These are phyloP conservation scores for Basidioascus undulatus DNA, from an alignment of 768 basidiomycete genomes.

Conservation along the genomic window DNA sequence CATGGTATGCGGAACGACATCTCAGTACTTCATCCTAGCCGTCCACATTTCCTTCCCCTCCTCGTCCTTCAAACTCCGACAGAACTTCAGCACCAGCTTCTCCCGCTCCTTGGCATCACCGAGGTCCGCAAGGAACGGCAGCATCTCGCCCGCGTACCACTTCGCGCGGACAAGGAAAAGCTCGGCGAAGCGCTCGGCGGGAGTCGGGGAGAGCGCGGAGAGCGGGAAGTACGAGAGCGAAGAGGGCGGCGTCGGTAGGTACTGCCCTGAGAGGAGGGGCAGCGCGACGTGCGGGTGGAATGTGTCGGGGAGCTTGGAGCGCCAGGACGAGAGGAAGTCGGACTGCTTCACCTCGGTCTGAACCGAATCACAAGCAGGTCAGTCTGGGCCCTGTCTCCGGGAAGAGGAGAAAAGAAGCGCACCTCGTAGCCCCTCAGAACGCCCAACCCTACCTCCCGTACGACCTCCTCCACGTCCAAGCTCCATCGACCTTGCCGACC, in stretches of 20 bases:
- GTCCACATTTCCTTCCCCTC: constrained; percentile 46
- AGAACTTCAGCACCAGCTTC: constrained; percentile 64
- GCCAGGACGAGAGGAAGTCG: not conserved
- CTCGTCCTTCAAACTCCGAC: constrained; percentile 44
- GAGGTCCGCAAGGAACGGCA: constrained; percentile 53
- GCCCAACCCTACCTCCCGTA: constrained; percentile 54
- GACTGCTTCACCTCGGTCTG: no score
- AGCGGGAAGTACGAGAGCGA: constrained; percentile 49
- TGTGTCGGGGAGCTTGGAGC: not conserved
- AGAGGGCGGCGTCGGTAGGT: constrained; percentile 9
- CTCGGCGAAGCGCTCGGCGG: constrained; percentile 58
- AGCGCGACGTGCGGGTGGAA: not conserved
- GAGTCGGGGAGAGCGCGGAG: constrained; percentile 46
- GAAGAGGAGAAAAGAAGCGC: no score
- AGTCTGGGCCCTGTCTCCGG: no score
- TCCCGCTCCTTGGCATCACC: constrained; percentile 65
- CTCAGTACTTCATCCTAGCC: constrained; percentile 25
- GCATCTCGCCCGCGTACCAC: constrained; percentile 24
- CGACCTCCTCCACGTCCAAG: constrained; percentile 34
- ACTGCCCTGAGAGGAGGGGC: constrained; percentile 33
- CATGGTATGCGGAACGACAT: no score
- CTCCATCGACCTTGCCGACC: constrained; percentile 31
- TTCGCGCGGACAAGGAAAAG: constrained; percentile 36
- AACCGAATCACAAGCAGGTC: no score
- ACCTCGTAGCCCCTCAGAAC: constrained; percentile 42